Conservation (phyloP, 805 yeast genomes). For the Myxozyma nipponensis region DNA sequence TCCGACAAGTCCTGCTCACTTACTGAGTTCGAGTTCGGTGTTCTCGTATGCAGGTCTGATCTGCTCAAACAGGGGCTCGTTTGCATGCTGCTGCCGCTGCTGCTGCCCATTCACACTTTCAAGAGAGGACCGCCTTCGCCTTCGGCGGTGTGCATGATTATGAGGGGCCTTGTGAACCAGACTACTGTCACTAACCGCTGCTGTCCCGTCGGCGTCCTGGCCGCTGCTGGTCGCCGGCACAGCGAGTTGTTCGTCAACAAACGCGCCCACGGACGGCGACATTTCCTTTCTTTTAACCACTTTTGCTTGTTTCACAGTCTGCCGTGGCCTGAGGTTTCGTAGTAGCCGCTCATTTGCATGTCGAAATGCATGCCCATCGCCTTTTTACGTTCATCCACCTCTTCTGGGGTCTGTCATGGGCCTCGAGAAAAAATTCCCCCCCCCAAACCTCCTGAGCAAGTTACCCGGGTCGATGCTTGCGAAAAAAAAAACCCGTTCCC, state of each 20-base stretch:
- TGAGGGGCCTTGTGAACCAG: slow-evolving; percentile 19
- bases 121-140: slow-evolving; percentile 1
- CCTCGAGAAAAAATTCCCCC: too few relatives aligned
- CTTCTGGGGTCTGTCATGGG: too few relatives aligned
- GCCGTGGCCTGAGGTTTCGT: too few relatives aligned
- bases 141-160: slow-evolving; percentile 18
- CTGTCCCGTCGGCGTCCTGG: background rate
- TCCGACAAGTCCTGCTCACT: background rate
- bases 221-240: background rate
- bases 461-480: too few relatives aligned
- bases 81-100: background rate
- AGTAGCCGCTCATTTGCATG: too few relatives aligned
- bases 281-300: too few relatives aligned
- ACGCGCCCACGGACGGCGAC: slow-evolving; percentile 14
- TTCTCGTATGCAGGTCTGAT: slow-evolving; percentile 10
- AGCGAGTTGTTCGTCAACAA: background rate
- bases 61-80: slow-evolving; percentile 9
- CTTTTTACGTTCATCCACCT: too few relatives aligned
- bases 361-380: too few relatives aligned
- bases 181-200: slow-evolving; percentile 1
- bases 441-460: too few relatives aligned
- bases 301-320: too few relatives aligned
- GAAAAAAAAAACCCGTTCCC: too few relatives aligned
- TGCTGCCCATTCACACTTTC: background rate
- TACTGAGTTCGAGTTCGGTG: slow-evolving; percentile 18